These are phyloP conservation scores for Pleurozium schreberi DNA, from an alignment of 225 moss, liverwort and hornwort genomes.

Conservation along the genomic window DNA sequence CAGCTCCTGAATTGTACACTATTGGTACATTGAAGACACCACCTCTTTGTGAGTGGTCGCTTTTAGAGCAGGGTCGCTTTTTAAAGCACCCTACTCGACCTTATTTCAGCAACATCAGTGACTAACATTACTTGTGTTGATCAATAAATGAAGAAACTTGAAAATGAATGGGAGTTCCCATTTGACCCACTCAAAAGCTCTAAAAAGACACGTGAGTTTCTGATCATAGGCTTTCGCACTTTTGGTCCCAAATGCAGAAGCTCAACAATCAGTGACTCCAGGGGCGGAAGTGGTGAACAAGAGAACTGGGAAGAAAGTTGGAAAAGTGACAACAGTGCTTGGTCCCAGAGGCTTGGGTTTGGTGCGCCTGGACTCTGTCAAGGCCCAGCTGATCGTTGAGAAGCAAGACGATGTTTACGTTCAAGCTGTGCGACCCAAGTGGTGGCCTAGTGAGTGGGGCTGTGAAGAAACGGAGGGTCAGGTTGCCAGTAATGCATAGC, in stretches of 20 bases:
- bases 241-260: neutral
- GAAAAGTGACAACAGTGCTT: constrained; percentile 70
- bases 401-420: constrained; percentile 26
- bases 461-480: constrained; percentile 24
- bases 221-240: neutral
- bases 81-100: too few relatives aligned
- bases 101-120: neutral
- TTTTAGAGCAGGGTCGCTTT: too few relatives aligned
- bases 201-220: neutral
- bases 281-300: constrained; percentile 49
- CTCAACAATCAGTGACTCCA: constrained; percentile 24
- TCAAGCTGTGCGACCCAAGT: constrained; percentile 54
- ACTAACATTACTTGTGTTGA: neutral
- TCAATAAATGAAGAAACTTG: neutral
- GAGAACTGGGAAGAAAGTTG: constrained; percentile 54
- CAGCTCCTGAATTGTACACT: too few relatives aligned
- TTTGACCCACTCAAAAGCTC: neutral
- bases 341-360: constrained; percentile 80
- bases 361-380: constrained; percentile 45
- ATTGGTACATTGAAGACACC: too few relatives aligned
- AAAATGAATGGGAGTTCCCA: neutral
- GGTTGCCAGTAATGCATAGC: constrained; percentile 18
- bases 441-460: constrained; percentile 85
- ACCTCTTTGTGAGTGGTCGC: too few relatives aligned
- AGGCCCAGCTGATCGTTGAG: constrained; percentile 36